Base-by-base conservation (phyloP, 1,284 basidiomycete genomes). In the Microbotryum intermedium region DNA sequence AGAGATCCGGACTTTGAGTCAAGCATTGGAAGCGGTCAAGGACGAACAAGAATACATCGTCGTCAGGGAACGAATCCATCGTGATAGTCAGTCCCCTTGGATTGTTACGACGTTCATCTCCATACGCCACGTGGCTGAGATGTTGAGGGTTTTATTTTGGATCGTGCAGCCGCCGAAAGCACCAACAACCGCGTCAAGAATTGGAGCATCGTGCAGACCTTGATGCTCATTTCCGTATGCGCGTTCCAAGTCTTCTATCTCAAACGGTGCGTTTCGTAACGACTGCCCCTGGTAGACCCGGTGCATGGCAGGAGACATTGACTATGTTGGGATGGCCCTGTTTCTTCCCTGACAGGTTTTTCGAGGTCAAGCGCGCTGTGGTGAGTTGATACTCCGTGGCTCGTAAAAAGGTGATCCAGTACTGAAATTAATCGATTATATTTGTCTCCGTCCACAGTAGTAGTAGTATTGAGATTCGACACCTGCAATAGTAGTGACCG, bases 41-140 rank as follows among this genome's bases (percentile, higher is more conserved):
- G 95, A 99, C 72, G 95, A 99, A 76, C 94, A 98, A 73, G 92
- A 97, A 75, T 99, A 99, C 76, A 90, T 99, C 61, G 89, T 95
- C 44, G 85, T 97, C 48, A 82, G 95, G 50, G 95, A 99, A 76
- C 82, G 84, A 58, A 86, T 87, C 34, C 95, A 99, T 75, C 81
- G 95, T 61, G 88, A 98, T 75, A 98, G 79, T 80, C 59, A 59
- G 76, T 72, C 6, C 23, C 9, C 4, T 29, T 30, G n/a, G 30
- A 11, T 26, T 3, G 26, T 10, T 25, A 34, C 29, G n/a, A 18
- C 57, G 20, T 21, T 50, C 18, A 16, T 39, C n/a, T 26, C 50
- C 42, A 39, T 46, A 49, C 7, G 25, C 42, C 23, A 34, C 7
- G 8, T 7, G 2, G 26, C 42, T 13, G 29, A 21, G 9, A 1